Evolutionary conservation across 768 basidiomycete species (phyloP).

Genomic region (Trametes maxima): DNA sequence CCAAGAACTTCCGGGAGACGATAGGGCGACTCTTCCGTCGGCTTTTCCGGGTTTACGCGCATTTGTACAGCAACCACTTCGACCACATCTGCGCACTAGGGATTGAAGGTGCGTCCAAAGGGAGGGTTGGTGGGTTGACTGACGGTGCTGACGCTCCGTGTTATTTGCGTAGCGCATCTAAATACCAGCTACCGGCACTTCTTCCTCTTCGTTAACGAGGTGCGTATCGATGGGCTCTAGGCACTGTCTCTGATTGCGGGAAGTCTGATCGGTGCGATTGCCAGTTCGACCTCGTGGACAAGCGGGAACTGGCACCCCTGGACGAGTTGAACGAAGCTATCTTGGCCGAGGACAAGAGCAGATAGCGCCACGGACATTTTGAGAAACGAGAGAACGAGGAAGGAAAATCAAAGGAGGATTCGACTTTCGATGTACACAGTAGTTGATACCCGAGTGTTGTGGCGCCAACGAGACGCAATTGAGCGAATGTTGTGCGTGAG

Average conservation of each 20-base stretch:
- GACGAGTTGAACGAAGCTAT: slow-evolving; percentile 96
- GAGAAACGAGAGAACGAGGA: background rate
- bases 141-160: background rate
- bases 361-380: slow-evolving; percentile 21
- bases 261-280: slow-evolving; percentile 15
- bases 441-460: background rate
- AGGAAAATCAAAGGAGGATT: background rate
- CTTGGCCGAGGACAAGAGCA: slow-evolving; percentile 53
- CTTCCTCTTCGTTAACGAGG: slow-evolving; percentile 96
- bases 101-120: slow-evolving; percentile 76
- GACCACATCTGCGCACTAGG: slow-evolving; percentile 98
- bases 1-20: slow-evolving; percentile 85
- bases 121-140: background rate
- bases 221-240: slow-evolving; percentile 36
- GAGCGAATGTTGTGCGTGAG: background rate
- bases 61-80: slow-evolving; percentile 99
- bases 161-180: slow-evolving; percentile 72
- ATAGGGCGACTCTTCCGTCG: slow-evolving; percentile 91
- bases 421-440: background rate
- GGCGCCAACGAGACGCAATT: background rate
- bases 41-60: slow-evolving; percentile 95
- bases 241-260: background rate
- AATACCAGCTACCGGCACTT: slow-evolving; percentile 99
- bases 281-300: slow-evolving; percentile 92
- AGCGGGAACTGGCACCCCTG: slow-evolving; percentile 92